Base-by-base conservation (phyloP, 352 stramenopile genomes). In the Globisporangium cylindrosporum region DNA sequence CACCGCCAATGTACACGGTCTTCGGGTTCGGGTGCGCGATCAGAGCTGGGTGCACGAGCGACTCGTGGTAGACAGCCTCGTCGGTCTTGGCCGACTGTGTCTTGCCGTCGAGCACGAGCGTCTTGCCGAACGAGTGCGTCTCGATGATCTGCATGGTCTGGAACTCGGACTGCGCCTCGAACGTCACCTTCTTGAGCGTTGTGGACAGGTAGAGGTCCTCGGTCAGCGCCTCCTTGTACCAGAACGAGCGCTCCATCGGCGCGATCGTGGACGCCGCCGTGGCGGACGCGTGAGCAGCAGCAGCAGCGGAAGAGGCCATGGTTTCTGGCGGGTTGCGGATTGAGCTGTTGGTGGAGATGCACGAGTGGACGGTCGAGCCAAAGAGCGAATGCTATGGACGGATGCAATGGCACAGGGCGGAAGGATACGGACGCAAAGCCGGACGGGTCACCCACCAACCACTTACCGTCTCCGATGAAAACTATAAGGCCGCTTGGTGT, bases 11-110 rank as follows among this genome's bases (percentile, higher is more conserved):
- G 76, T 97, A 97, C 4, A 98, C 92, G 38, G 79, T 92, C 73
- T 95, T 97, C 38, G 90, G 88, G 71, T 89, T 90, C 51, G 75
- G 73, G 75, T 90, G 87, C n/a, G 89, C 84, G 53, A 98, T 84
- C 55, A 99, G 74, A 25, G 92, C 83, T 38, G 93, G 94, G 76
- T 98, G 95, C 51, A 98, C 94, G n/a, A 99, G 81, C 64, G 77
- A 84, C 79, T 98, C 95, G 78, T 99, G 95, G 76, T 99, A 98
- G 58, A 98, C 91, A 73, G 90, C 88, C 77, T 99, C 97, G 75
- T 99, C 96, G 63, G 83, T 86, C 72, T 97, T 83, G 49, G 94
- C 78, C 64, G 88, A 98, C 78, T 98, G 94, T 29, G 95, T 98
- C 81, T 98, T 97, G 64, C 95, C 94, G 74, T 99, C 95, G 15